Percentiles rank a stretch among this genome's conserved stretches.
Evolutionary conservation across 371 early-diverging fungal genomes (phyloP).

Genomic region (Massospora cicadina): DNA sequence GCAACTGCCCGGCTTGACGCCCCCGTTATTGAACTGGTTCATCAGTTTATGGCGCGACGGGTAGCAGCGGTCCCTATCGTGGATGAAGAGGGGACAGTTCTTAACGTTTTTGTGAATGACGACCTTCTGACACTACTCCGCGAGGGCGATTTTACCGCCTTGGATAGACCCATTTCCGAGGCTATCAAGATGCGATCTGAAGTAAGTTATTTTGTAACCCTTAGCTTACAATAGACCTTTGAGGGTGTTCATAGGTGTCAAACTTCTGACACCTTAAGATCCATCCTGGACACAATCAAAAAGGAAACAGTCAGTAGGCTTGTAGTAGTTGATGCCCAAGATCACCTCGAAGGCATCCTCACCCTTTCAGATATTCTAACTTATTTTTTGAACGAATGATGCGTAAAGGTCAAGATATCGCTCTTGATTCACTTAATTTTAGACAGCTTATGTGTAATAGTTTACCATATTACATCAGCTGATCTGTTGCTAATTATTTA

Average conservation of each 20-base stretch:
- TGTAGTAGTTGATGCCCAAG: conserved; percentile 71
- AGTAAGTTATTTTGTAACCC: conserved; percentile 16
- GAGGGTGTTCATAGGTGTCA: conserved; percentile 88
- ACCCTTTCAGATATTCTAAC: conserved; percentile 73
- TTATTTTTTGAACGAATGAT: conserved; percentile 25
- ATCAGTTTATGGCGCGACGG: conserved; percentile 65
- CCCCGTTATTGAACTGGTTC: conserved; percentile 70
- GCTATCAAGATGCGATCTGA: conserved; percentile 63
- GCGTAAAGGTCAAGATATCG: too few relatives aligned
- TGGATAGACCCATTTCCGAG: conserved; percentile 69
- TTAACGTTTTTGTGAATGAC: conserved; percentile 87
- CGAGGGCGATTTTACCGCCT: conserved; percentile 44
- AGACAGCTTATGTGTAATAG: too few relatives aligned
- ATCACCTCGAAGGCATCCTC: conserved; percentile 66
- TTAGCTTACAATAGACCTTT: conserved; percentile 36
- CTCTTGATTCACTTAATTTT: too few relatives aligned
- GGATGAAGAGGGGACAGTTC: conserved; percentile 57
- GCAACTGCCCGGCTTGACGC: conserved; percentile 58
- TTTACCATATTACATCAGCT: too few relatives aligned
- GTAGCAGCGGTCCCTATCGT: conserved; percentile 87
- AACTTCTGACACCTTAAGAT: conserved; percentile 60
- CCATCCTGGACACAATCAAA: conserved; percentile 69
- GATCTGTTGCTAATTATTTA: too few relatives aligned
- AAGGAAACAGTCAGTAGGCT: conserved; percentile 69
- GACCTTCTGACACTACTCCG: conserved; percentile 75